Evolutionary conservation across 352 stramenopile genomes (phyloP), one percentile per base, ranked within the genome.

Genomic region (Phytophthora ramorum): DNA sequence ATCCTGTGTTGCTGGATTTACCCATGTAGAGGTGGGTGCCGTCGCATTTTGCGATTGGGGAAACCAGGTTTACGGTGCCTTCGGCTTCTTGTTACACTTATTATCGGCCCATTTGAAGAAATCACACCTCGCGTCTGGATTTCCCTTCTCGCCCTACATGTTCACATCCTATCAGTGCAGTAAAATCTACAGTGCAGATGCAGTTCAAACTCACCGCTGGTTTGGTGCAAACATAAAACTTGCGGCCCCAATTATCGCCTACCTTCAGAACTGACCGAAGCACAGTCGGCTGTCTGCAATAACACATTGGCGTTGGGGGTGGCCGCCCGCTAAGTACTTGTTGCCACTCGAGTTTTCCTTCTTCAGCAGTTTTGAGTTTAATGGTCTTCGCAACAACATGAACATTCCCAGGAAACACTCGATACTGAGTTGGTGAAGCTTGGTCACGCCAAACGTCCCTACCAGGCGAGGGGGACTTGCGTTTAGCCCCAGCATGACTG

Each of bases 221-320:
- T 63, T 92, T 94, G 13, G 81, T 90, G 64, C 89, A 96, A 14
- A 95, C 81, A 55, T 89, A 96, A 68, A 96, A 95, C 50, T 94
- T 94, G 48, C 85, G 85, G 3, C 87, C 85, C 70, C 76, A 91
- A 52, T 96, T 96, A 7, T 92, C 84, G 63, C 89, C 91, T 35
- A 59, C 69, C 65, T 96, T 96, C 47, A 93, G 20, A 12, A 96
- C 87, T 14, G 81, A 83, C 52, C 87, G 85, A 55, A 90, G 63
- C n/a, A 96, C 76, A 12, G 76, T 91, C 7, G 87, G 79, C 38
- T 90, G 73, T 7, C 79, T 69, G 48, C 85, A 92, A 49, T 89
- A 52, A 43, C 87, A 96, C 8, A 88, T 58, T 8, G 87, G 87
- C 4, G 84, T 90, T 50, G 76, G 70, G 2, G 77, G 80, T 16